Evolutionary conservation across 1,139 yeast genomes (phyloP), one percentile per base, ranked within the genome.

Genomic region (Suhomyces panamericanus): DNA sequence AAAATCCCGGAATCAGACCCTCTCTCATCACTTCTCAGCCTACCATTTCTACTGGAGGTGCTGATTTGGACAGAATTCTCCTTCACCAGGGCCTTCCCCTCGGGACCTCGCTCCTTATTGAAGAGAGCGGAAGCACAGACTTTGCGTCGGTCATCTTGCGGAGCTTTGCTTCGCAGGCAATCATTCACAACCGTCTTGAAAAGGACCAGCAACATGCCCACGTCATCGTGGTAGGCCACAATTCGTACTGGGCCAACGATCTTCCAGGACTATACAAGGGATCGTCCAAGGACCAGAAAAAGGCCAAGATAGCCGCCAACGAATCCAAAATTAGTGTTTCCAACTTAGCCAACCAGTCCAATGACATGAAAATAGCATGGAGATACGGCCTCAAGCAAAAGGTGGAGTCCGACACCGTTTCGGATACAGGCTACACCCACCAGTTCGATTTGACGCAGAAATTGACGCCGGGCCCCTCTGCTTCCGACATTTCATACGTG

Each of bases 71-170:
- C 62, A 81, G 77, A 51, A 66, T 89, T 1, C 62, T 93, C 44
- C 80, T 79, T 1, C 98, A 93, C 62, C 88, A 81, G 49, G 99
- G 99, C 0, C 61, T 91, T 13, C 98, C 98, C 0, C 57, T 88
- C 14, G 96, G 96, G 0, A 66, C 76, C 12, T 75, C 87, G 6
- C 60, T 90, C 35, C 63, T 91, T 14, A 61, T 93, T 3, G 93
- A 89, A 60, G 99, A 93, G 60, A 77, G 81, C 12, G 95, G 96
- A 0, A 84, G 95, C 13, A 91, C 99, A 0, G 98, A 93, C 59
- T 93, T 90, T 60, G 77, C 87, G 3, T 78, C 90, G n/a, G 83
- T 87, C 11, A 55, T 93, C 32, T 62, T 84, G 32, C 80, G 93
- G 50, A 73, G 82, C 3, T 87, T 83, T 70, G 83, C 88, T 1